Conservation (phyloP, 192 early-diverging fungal genomes). For the Hyaloraphidium curvatum region DNA sequence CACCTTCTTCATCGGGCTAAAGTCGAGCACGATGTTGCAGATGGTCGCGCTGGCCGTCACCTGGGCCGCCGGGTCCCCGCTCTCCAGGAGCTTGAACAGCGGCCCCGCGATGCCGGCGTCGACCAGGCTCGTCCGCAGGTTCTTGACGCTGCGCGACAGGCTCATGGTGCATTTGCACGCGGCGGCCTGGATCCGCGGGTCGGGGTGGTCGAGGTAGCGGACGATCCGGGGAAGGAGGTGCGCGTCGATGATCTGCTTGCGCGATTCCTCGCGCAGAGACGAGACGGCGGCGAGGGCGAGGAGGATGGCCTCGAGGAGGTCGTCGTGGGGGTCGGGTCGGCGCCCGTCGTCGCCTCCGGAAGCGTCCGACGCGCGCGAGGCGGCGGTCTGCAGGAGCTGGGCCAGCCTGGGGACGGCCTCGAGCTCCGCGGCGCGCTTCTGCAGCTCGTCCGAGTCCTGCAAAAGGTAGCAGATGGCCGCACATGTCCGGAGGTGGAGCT, state of each 20-base stretch:
- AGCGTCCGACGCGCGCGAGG: not conserved
- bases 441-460: slow-evolving; percentile 45
- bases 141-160: slow-evolving; percentile 56
- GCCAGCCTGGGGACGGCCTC: slow-evolving; percentile 47
- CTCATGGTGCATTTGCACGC: slow-evolving; percentile 58
- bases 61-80: slow-evolving; percentile 37
- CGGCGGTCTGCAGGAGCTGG: slow-evolving; percentile 25
- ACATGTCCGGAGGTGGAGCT: slow-evolving; percentile 24
- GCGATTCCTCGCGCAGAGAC: slow-evolving; percentile 46
- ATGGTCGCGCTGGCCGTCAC: slow-evolving; percentile 50
- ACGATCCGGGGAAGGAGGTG: slow-evolving; percentile 59
- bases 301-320: slow-evolving; percentile 14
- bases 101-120: slow-evolving; percentile 53
- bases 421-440: slow-evolving; percentile 53
- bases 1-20: slow-evolving; percentile 58
- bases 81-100: slow-evolving; percentile 43
- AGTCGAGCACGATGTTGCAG: slow-evolving; percentile 69
- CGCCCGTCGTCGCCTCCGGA: slow-evolving; percentile 11
- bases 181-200: slow-evolving; percentile 36
- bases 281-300: slow-evolving; percentile 49
- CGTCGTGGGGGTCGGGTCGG: slow-evolving; percentile 11
- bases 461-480: slow-evolving; percentile 56
- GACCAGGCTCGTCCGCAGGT: slow-evolving; percentile 53
- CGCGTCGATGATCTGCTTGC: slow-evolving; percentile 50
- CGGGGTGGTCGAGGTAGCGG: slow-evolving; percentile 31